Conservation (phyloP, 345 rosid species). For the Populus davidiana region DNA sequence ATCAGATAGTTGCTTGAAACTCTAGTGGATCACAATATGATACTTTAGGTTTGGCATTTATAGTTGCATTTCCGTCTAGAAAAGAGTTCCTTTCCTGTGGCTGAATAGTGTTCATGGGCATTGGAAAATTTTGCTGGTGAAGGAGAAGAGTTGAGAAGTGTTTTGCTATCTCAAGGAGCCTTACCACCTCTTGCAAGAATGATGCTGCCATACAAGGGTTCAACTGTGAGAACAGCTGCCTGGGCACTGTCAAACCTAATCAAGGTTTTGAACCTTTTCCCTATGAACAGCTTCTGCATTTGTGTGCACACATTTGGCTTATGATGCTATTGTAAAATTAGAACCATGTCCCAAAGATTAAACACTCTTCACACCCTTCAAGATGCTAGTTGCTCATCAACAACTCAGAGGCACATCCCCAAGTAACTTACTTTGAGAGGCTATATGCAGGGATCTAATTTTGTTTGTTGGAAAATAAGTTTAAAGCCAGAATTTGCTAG, state of each 20-base stretch:
- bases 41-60: not conserved
- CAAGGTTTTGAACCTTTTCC: conserved; percentile 52
- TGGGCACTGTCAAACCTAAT: conserved; percentile 97
- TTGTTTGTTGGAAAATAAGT: not conserved
- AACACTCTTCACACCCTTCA: not conserved
- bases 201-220: conserved; percentile 91
- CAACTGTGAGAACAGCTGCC: conserved; percentile 92
- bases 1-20: not conserved
- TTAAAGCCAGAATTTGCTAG: not conserved
- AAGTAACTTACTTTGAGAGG: not conserved
- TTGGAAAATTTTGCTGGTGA: conserved; percentile 97
- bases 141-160: conserved; percentile 85
- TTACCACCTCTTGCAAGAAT: conserved; percentile 87
- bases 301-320: not conserved
- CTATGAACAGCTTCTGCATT: not conserved
- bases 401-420: not conserved
- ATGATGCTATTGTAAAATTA: not conserved
- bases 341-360: not conserved
- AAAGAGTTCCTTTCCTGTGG: conserved; percentile 81
- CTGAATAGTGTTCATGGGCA: conserved; percentile 99
- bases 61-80: conserved; percentile 43
- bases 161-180: conserved; percentile 89
- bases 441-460: not conserved
- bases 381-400: not conserved
- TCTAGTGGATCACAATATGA: not conserved